These are phyloP conservation scores for Sparassis latifolia DNA, from an alignment of 1,284 basidiomycete species.

Conservation along the genomic window DNA sequence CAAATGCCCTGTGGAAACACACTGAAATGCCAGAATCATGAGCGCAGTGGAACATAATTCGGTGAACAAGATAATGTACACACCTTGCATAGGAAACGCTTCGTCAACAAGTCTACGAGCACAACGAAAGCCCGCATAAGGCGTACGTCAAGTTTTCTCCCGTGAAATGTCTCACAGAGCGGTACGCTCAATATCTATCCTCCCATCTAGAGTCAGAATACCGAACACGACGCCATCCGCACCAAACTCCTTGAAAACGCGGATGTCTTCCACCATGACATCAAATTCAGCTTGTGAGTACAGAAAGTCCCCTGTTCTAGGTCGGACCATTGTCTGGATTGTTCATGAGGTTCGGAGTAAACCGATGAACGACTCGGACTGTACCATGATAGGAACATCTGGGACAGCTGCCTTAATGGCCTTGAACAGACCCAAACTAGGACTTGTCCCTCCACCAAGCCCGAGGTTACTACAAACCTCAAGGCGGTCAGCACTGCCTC, in stretches of 20 bases:
- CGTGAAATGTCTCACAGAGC: conserved; percentile 33
- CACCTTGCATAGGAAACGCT: conserved; percentile 60
- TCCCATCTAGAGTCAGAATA: conserved; percentile 50
- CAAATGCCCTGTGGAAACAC: conserved; percentile 80
- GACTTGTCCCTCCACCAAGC: conserved; percentile 73
- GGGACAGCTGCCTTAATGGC: conserved; percentile 43
- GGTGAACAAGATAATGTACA: neutral
- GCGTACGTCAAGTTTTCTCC: conserved; percentile 3
- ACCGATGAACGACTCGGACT: neutral
- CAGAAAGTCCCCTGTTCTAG: conserved; percentile 70
- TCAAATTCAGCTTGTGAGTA: conserved; percentile 59
- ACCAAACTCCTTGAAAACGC: conserved; percentile 46
- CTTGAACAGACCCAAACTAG: conserved; percentile 63
- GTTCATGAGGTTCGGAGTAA: neutral
- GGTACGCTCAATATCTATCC: conserved; percentile 50
- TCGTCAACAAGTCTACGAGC: conserved; percentile 47
- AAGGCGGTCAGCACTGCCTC: conserved; percentile 66
- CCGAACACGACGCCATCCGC: conserved; percentile 70
- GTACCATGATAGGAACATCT: conserved; percentile 57
- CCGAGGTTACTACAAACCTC: conserved; percentile 74
- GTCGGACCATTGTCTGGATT: conserved; percentile 69
- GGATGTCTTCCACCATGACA: conserved; percentile 71
- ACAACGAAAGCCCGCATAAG: too few relatives aligned
- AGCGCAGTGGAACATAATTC: neutral
- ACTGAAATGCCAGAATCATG: conserved; percentile 34